Evolutionary conservation across 129 eudicot genomes (phyloP), one percentile per base, ranked within the genome.

Genomic region (Pseudognaphalium luteoalbum): DNA sequence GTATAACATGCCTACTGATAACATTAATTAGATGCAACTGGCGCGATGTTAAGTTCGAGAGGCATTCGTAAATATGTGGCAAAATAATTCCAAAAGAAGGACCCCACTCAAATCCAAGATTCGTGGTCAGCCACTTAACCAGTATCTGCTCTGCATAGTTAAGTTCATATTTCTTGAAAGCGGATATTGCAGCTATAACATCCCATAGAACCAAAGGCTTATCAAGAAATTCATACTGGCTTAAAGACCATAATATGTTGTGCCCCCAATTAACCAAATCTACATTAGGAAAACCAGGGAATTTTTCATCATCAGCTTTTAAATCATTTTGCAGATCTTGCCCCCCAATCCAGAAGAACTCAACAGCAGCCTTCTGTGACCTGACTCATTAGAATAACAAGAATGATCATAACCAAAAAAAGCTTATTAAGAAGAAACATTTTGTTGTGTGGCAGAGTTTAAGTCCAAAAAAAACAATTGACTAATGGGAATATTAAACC

Each of bases 331-430:
- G 80, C 64, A 81, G 74, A 39, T 84, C 86, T 81, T 89, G 99
- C 66, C 99, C 96, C 66, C 97, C 99, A 47, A 85, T 87, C 99
- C 97, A 91, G 70, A 91, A 86, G 82, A 91, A 95, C 78, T 95
- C 99, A 39, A 89, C 85, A 47, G 91, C 92, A 77, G 90, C 96
- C 83, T 86, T 95, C 71, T 76, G 91, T 54, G 90, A 77, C 86
- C 97, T 92, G 90, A 33, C 35, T 62, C 65, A 50, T 78, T 19
- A 30, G 22, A 42, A 77, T 77, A 58, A 30, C 11, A 5, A 69
- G 70, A 68, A 4, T 59, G 47, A 70, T 67, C 21, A 41, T 58
- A 59, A 44, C 20, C 19, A 29, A 41, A 8, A n/a, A 66, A 28
- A 12, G 41, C 7, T 15, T 76, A 32, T 28, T 25, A 5, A 32